Evolutionary conservation across 164 flowering plant species (phyloP).

Genomic region (Magnolia kwangsiensis): DNA sequence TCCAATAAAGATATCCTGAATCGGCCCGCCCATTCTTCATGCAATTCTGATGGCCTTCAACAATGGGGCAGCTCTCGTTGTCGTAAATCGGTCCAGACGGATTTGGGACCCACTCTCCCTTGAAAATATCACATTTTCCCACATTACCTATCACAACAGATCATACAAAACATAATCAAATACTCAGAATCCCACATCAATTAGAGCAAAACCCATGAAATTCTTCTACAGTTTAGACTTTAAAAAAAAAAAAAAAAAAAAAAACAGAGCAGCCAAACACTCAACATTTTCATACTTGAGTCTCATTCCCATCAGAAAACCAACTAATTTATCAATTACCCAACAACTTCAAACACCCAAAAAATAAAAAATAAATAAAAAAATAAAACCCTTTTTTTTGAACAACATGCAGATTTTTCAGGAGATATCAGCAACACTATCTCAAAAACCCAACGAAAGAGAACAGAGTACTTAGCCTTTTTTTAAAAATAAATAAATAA

Average conservation of each 20-base stretch:
- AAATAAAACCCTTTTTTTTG: neutral
- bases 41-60: conserved; percentile 85
- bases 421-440: neutral
- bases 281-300: too few species aligned
- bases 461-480: neutral
- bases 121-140: conserved; percentile 70
- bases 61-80: conserved; percentile 57
- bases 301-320: neutral
- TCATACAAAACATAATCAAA: neutral
- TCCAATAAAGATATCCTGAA: conserved; percentile 76
- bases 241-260: neutral
- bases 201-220: neutral
- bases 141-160: conserved; percentile 11
- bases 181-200: neutral
- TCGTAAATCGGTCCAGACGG: conserved; percentile 73
- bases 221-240: neutral
- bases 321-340: neutral
- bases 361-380: neutral
- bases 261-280: neutral
- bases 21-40: conserved; percentile 94
- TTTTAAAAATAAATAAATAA: too few species aligned
- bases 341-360: neutral
- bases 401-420: neutral
- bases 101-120: conserved; percentile 77
- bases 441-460: neutral